phyloP scores from a whole-genome alignment of 2,329 filamentous ascomycete genomes.

The Talaromyces sp. region DNA sequence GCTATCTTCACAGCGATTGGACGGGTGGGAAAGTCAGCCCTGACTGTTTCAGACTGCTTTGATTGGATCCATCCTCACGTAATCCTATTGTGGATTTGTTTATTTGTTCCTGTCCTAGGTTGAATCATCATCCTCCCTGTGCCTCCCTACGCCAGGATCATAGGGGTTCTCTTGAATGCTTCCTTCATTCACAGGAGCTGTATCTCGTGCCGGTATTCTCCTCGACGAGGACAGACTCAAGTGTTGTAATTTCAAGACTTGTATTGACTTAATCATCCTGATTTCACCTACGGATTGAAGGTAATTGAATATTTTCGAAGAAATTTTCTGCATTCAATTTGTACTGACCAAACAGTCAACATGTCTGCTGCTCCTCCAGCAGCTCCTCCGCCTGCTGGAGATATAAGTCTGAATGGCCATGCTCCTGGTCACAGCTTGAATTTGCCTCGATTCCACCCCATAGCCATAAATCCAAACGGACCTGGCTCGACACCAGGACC shows the following conservation, averaged over 20 bases:
- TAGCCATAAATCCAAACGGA: slow-evolving; percentile 40
- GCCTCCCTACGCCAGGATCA: slow-evolving; percentile 1
- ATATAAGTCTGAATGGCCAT: slow-evolving; percentile 31
- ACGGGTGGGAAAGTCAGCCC: not conserved
- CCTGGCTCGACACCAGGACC: slow-evolving; percentile 33
- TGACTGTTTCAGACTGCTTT: not conserved
- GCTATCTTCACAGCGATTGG: not conserved
- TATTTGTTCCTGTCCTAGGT: not conserved
- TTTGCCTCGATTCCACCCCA: slow-evolving; percentile 39
- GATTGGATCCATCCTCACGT: not conserved
- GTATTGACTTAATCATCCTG: not conserved
- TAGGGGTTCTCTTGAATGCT: slow-evolving; percentile 2
- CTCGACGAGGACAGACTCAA: not conserved
- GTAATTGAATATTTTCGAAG: not conserved
- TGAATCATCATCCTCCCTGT: not conserved
- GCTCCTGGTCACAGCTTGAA: slow-evolving; percentile 26
- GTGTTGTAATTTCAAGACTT: not conserved
- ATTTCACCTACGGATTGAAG: not conserved
- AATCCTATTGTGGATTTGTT: not conserved
- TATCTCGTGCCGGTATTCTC: not conserved
- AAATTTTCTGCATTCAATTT: not conserved
- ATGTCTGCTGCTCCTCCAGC: slow-evolving; percentile 39
- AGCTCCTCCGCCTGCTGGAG: slow-evolving; percentile 32
- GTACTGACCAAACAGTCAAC: slow-evolving; percentile 15
- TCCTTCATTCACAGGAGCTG: not conserved